Percentiles rank a stretch among this genome's conserved stretches.
Evolutionary conservation across 73 alveolate species (phyloP).

Genomic region (Blepharisma stoltei): DNA sequence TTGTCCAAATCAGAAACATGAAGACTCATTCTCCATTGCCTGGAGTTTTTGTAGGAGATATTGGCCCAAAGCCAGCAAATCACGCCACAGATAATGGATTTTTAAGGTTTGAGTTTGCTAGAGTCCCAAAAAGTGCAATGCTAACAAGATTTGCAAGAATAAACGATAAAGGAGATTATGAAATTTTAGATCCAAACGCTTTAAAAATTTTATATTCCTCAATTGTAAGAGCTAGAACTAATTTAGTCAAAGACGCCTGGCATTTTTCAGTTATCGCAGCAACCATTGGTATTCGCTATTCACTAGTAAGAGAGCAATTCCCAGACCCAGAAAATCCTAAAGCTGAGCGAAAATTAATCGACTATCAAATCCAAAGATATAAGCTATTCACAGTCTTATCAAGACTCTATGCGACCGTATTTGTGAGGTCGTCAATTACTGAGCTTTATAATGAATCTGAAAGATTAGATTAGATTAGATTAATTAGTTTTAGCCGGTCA

Average conservation of each 20-base stretch:
- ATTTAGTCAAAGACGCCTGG: conserved; percentile 13
- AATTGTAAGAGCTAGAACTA: conserved; percentile 14
- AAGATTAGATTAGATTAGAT: too few species aligned
- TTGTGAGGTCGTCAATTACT: neutral
- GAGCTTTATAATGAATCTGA: neutral
- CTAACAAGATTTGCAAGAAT: conserved; percentile 74
- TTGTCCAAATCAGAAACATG: conserved; percentile 78
- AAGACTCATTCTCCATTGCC: conserved; percentile 67
- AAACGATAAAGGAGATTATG: conserved; percentile 56
- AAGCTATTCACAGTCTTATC: neutral
- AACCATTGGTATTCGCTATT: conserved; percentile 70
- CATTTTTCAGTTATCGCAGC: conserved; percentile 42
- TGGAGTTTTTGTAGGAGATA: conserved; percentile 87
- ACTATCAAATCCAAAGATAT: neutral
- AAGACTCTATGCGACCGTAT: neutral
- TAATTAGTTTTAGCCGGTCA: too few species aligned
- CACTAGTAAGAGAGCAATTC: conserved; percentile 25
- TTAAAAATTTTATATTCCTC: conserved; percentile 4
- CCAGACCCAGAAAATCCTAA: conserved; percentile 29
- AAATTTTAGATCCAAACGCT: conserved; percentile 36
- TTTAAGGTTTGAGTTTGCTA: conserved; percentile 63
- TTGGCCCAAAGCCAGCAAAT: conserved; percentile 90
- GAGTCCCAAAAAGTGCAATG: conserved; percentile 83
- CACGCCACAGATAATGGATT: conserved; percentile 87
- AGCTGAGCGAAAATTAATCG: neutral